phyloP scores from a whole-genome alignment of 140 eudicot species.

The Erigeron philadelphicus region DNA sequence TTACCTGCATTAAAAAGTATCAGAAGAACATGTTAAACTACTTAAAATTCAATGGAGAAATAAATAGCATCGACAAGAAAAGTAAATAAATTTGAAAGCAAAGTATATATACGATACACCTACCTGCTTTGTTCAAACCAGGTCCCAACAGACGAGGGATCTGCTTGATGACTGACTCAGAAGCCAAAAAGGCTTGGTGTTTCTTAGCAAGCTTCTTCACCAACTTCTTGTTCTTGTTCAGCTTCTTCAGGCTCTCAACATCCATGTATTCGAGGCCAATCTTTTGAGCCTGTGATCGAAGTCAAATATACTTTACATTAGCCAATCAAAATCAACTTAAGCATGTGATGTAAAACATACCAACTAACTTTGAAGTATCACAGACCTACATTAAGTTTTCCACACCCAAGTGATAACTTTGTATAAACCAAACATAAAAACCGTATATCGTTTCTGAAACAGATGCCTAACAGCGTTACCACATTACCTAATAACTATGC shows the following conservation, averaged over 20 bases:
- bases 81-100: background rate
- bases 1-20: constrained; percentile 41
- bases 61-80: no score
- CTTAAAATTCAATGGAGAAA: no score
- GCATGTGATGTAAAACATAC: background rate
- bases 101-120: background rate
- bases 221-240: constrained; percentile 65
- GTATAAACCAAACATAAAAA: no score
- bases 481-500: no score
- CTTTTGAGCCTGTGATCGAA: constrained; percentile 46
- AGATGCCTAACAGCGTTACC: no score
- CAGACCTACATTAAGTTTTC: no score
- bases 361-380: background rate
- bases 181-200: constrained; percentile 68
- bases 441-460: no score
- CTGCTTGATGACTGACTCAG: constrained; percentile 78
- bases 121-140: constrained; percentile 74
- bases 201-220: constrained; percentile 77
- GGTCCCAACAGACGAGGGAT: constrained; percentile 76
- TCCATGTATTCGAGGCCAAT: constrained; percentile 66
- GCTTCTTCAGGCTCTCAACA: constrained; percentile 59
- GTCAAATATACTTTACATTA: no score
- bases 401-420: no score
- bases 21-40: no score
- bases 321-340: background rate